Conservation (phyloP, 1,284 basidiomycete species). For the Boletellus deceptivus region DNA sequence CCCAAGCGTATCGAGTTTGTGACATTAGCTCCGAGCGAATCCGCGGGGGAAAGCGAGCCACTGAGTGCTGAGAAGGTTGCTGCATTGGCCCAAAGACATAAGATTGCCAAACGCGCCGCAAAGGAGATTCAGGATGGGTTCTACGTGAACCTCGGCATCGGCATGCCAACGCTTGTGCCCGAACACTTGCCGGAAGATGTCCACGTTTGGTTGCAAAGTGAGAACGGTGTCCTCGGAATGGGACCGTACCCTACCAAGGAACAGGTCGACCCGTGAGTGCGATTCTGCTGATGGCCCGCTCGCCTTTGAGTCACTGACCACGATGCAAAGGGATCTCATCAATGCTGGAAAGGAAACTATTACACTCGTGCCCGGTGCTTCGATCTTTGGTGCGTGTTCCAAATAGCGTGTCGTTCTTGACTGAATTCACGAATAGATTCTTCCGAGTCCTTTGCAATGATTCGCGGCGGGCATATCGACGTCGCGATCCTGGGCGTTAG, state of each 20-base stretch:
- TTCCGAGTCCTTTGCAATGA: constrained; percentile 92
- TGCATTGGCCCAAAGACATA: constrained; percentile 44
- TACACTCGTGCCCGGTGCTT: constrained; percentile 88
- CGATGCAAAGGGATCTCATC: constrained; percentile 70
- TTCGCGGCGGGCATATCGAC: constrained; percentile 93
- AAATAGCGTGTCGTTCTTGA: neutral
- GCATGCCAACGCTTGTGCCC: constrained; percentile 94
- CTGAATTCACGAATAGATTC: constrained; percentile 50
- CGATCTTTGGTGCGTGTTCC: constrained; percentile 73
- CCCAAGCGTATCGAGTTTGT: constrained; percentile 81
- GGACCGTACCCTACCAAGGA: constrained; percentile 89
- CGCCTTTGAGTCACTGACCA: neutral
- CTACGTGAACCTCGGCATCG: constrained; percentile 79
- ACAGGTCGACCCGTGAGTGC: constrained; percentile 81
- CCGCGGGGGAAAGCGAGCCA: constrained; percentile 26
- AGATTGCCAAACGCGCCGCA: constrained; percentile 27
- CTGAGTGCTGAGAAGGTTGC: constrained; percentile 51
- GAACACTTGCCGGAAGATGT: constrained; percentile 77
- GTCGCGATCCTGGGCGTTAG: constrained; percentile 83
- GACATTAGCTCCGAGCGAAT: constrained; percentile 54
- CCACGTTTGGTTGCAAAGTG: constrained; percentile 91
- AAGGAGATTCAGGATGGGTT: constrained; percentile 88
- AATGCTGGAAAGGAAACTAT: constrained; percentile 97
- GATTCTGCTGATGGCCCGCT: neutral
- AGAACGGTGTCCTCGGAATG: constrained; percentile 95